Evolutionary conservation across 768 basidiomycete genomes (phyloP), one percentile per base, ranked within the genome.

Genomic region (Leccinum longicurvipes): DNA sequence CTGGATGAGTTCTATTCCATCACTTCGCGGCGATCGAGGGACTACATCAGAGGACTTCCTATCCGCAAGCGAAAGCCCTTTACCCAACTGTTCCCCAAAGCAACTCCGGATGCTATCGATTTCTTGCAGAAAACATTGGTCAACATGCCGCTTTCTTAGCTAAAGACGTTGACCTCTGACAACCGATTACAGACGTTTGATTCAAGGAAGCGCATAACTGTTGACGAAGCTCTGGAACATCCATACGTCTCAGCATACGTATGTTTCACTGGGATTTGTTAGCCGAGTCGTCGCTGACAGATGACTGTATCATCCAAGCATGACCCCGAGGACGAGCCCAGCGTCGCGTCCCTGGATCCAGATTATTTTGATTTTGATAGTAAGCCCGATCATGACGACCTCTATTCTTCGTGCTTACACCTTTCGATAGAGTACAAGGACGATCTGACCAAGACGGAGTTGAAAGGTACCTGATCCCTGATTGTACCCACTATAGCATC

Each of bases 1-100:
- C 77, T 94, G 47, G 93, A 94, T 58, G 93, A 95, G 67, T 94
- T 93, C 70, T 89, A 93, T 72, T 84, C 89, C 34, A 94, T 95
- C 71, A 92, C 90, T 2, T 89, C 88, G 5, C 80, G 85, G 47
- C 79, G 91, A 48, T 93, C 90, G 51, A 82, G 89, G 54, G 91
- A 95, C 64, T 94, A 95, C 73, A 85, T 96, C 64, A 85, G 91
- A 45, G 85, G 88, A 6, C 76, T 95, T 55, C 91, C 91, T 45
- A 91, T 94, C 65, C 82, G 87, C 61, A 92, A 88, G 73, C 82
- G 81, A 64, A 77, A 81, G 45, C 76, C 86, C 14, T 91, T 95
- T 70, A 72, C 80, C 41, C 76, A 81, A 17, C 65, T 94, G 51
- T 94, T 91, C 76, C 90, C 92, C 5, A 82, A 85, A 54, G 90